Evolutionary conservation across 441 rosid species (phyloP), one percentile per base, ranked within the genome.

Genomic region (Daphne laureola): DNA sequence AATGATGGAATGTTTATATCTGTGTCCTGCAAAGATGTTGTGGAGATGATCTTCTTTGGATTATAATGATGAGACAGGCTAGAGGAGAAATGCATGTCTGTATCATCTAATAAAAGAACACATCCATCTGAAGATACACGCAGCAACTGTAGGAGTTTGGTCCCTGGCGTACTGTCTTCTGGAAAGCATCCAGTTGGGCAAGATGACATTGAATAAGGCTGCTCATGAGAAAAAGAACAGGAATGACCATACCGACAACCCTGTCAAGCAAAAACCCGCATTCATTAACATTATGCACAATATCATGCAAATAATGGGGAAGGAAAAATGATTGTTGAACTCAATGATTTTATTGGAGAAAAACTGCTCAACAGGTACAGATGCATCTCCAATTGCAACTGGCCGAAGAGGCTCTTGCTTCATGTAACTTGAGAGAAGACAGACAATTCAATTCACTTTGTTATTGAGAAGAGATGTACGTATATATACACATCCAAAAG

Each of bases 181-280:
- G 78, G 88, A n/a, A 66, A 53, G 73, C 87, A 84, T 55, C 59
- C 15, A 51, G 69, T 52, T 35, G 73, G 42, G 64, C 63, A 15
- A 49, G 75, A 58, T 45, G 68, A 51, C 46, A 54, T 12, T 43
- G 71, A 62, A 52, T 65, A 58, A 52, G 36, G 75, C 62, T 58
- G 44, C 67, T 66, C 85, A 72, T 92, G 98, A 43, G 95, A 84
- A 68, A 65, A 92, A 57, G 53, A 25, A 64, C 98, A 92, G 5
- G 71, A 65, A 16, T 77, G 80, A 51, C 94, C 96, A 43, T 88
- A 79, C 67, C 88, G 79, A 74, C 96, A 92, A 43, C 96, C 98
- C 98, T 92, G 80, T 57, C 63, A 27, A 9, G 38, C 38, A 31
- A 31, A 31, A 69, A 63, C 53, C 64, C 52, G 36, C n/a, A 36